Conservation (phyloP, 768 basidiomycete genomes). For the Lactarius tabidus region DNA sequence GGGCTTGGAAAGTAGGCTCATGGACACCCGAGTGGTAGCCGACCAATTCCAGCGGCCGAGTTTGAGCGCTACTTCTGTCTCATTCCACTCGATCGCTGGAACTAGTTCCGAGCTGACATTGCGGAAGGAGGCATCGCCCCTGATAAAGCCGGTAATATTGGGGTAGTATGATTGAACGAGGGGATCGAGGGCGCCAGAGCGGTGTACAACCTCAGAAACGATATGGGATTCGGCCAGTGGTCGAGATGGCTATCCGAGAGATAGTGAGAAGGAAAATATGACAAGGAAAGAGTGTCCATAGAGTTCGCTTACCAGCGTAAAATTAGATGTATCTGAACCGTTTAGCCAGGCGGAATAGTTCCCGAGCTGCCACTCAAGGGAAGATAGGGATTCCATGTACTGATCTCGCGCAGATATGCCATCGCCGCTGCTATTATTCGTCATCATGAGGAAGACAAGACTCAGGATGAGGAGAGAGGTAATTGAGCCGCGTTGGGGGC, state of each 20-base stretch:
- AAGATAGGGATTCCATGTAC: slow-evolving; percentile 60
- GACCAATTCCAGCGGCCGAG: slow-evolving; percentile 71
- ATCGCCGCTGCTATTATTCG: slow-evolving; percentile 60
- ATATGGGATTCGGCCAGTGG: slow-evolving; percentile 44
- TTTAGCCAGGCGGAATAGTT: slow-evolving; percentile 77
- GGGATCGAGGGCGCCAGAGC: slow-evolving; percentile 44
- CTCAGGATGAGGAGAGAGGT: slow-evolving; percentile 71
- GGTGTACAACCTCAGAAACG: slow-evolving; percentile 45
- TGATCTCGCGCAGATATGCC: slow-evolving; percentile 60
- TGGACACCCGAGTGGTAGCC: slow-evolving; percentile 52
- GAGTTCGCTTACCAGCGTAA: slow-evolving; percentile 49
- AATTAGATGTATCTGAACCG: slow-evolving; percentile 55
- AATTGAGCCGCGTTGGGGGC: slow-evolving; percentile 54
- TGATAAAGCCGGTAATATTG: slow-evolving; percentile 78
- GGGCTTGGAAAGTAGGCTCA: slow-evolving; percentile 65
- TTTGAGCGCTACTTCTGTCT: slow-evolving; percentile 45
- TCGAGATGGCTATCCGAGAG: slow-evolving; percentile 42
- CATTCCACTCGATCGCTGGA: slow-evolving; percentile 43
- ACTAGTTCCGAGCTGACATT: slow-evolving; percentile 47
- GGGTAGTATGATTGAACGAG: slow-evolving; percentile 55
- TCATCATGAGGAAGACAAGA: slow-evolving; percentile 75
- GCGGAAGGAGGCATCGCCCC: slow-evolving; percentile 54
- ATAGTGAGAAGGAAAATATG: background rate
- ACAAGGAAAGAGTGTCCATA: background rate
- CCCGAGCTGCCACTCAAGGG: slow-evolving; percentile 54